phyloP scores from a whole-genome alignment of 1,139 yeast genomes.

The Hyphopichia buzzinii region DNA sequence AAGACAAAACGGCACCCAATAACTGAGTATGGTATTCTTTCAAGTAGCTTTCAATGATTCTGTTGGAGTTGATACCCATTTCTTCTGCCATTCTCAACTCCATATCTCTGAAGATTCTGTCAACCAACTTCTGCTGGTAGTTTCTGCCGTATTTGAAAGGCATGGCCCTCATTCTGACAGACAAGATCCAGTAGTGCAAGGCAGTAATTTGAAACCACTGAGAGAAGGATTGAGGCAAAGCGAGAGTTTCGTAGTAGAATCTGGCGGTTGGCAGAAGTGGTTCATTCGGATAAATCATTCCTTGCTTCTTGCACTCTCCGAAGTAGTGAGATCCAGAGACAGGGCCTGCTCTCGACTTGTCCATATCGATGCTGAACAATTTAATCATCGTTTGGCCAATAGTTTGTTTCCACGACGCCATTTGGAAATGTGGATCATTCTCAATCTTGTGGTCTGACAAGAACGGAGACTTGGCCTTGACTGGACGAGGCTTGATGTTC shows the following conservation, averaged over 20 bases:
- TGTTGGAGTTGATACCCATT: slow-evolving; percentile 77
- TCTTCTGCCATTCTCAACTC: slow-evolving; percentile 84
- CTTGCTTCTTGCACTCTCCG: slow-evolving; percentile 84
- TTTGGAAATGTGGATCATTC: slow-evolving; percentile 47
- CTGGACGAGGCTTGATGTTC: slow-evolving; percentile 38
- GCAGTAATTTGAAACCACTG: slow-evolving; percentile 95
- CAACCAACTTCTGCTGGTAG: slow-evolving; percentile 90
- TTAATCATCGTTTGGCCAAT: slow-evolving; percentile 73
- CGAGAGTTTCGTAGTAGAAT: slow-evolving; percentile 76
- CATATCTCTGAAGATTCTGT: slow-evolving; percentile 85
- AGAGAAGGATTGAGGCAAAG: slow-evolving; percentile 80
- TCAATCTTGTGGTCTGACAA: slow-evolving; percentile 59
- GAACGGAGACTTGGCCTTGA: slow-evolving; percentile 46
- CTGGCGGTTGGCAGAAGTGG: slow-evolving; percentile 61
- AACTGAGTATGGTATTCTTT: slow-evolving; percentile 90
- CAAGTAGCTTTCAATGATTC: slow-evolving; percentile 80
- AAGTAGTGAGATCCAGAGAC: slow-evolving; percentile 88
- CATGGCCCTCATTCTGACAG: slow-evolving; percentile 93
- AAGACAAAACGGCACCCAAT: slow-evolving; percentile 84
- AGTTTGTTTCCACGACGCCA: slow-evolving; percentile 68
- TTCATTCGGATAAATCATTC: slow-evolving; percentile 70
- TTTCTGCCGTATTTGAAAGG: slow-evolving; percentile 85
- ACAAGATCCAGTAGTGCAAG: slow-evolving; percentile 89
- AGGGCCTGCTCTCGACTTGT: slow-evolving; percentile 87
- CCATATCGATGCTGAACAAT: slow-evolving; percentile 81